Evolutionary conservation across 1,139 yeast genomes (phyloP).

Genomic region (Protomyces pachydermus): DNA sequence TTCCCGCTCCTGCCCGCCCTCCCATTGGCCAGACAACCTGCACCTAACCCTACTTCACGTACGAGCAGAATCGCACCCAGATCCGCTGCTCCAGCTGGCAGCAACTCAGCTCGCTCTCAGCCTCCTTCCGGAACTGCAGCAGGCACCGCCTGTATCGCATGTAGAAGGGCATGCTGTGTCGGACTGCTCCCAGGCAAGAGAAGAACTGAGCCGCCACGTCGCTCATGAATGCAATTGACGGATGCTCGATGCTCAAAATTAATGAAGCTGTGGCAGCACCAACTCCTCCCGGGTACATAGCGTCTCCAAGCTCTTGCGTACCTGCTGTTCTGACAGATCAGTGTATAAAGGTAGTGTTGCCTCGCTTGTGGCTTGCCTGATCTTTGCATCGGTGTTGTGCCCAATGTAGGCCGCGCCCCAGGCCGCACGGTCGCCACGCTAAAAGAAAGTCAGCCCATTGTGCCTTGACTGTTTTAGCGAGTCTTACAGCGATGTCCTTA

Average conservation of each 20-base stretch:
- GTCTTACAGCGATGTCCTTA: too few species aligned
- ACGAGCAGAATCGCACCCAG: not conserved
- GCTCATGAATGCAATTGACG: slow-evolving; percentile 7
- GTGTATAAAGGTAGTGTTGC: not conserved
- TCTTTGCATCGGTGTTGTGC: not conserved
- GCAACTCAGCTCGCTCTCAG: not conserved
- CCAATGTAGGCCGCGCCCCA: not conserved
- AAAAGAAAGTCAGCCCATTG: too few species aligned
- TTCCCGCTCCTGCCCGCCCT: too few species aligned
- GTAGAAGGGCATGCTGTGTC: not conserved
- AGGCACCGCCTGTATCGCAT: not conserved
- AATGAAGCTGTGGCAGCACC: slow-evolving; percentile 23
- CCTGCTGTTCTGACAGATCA: not conserved
- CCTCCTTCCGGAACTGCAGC: not conserved
- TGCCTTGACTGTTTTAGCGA: too few species aligned
- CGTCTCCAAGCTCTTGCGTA: not conserved
- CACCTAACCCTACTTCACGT: too few species aligned
- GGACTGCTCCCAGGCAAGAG: not conserved
- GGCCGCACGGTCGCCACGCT: too few species aligned
- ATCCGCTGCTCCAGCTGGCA: not conserved
- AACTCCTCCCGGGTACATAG: not conserved
- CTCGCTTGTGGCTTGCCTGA: not conserved
- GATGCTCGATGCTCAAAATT: not conserved
- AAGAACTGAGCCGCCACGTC: slow-evolving; percentile 12
- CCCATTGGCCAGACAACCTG: too few species aligned